A percentile compares a stretch with the other conserved stretches of the same genome.
Conservation (phyloP, 2,329 filamentous ascomycete species). For the Aspergillus vadensis region DNA sequence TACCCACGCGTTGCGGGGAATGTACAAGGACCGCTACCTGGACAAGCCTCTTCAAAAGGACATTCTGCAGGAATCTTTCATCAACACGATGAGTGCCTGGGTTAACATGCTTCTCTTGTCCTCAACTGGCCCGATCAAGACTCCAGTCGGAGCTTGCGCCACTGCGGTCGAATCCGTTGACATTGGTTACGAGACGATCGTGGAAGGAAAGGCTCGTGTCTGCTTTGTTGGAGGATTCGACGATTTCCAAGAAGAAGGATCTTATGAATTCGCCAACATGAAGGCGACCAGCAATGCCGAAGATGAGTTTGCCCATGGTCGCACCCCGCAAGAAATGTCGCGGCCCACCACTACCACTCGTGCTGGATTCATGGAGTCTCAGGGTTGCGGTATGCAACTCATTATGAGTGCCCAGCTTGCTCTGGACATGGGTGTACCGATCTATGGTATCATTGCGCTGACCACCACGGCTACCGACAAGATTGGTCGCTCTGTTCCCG, state of each 20-base stretch:
- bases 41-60: constrained; percentile 98
- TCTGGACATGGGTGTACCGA: constrained; percentile 97
- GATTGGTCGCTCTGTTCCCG: constrained; percentile 95
- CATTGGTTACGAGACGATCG: constrained; percentile 96
- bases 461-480: constrained; percentile 98
- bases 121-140: constrained; percentile 97
- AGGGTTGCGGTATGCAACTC: constrained; percentile 96
- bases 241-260: constrained; percentile 98
- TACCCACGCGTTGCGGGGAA: constrained; percentile 84
- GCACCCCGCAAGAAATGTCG: constrained; percentile 96
- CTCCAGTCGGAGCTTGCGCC: constrained; percentile 94
- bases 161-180: constrained; percentile 97
- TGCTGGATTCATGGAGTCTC: constrained; percentile 99
- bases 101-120: constrained; percentile 98
- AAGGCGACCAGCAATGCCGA: constrained; percentile 98
- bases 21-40: constrained; percentile 97
- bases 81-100: constrained; percentile 99
- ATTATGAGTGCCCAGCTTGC: constrained; percentile 98
- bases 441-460: constrained; percentile 90
- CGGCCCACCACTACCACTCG: constrained; percentile 94
- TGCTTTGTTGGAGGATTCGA: constrained; percentile 99
- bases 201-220: constrained; percentile 95
- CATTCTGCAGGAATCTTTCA: constrained; percentile 98
- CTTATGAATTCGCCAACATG: constrained; percentile 99
- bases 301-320: constrained; percentile 92